Evolutionary conservation across 306 rosid species (phyloP).

Genomic region (Vigna hirtella): DNA sequence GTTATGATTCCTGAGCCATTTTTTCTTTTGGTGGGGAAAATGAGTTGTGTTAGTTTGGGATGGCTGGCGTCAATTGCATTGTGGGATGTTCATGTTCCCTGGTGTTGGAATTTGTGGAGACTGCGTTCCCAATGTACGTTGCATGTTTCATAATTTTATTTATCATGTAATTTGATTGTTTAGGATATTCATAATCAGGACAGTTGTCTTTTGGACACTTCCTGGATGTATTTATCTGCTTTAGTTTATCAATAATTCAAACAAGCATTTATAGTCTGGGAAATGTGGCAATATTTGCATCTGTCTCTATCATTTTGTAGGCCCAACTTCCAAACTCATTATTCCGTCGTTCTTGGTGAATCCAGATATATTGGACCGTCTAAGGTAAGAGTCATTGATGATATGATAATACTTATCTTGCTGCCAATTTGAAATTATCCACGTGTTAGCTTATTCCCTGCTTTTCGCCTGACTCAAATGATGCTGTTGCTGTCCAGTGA

Average conservation of each 20-base stretch:
- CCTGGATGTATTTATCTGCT: slow-evolving; percentile 47
- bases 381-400: neutral
- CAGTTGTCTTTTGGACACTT: slow-evolving; percentile 39
- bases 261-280: slow-evolving; percentile 18
- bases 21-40: slow-evolving; percentile 41
- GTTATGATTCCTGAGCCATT: slow-evolving; percentile 53
- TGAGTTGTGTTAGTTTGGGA: slow-evolving; percentile 47
- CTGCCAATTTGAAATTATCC: neutral
- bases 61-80: slow-evolving; percentile 42
- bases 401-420: neutral
- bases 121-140: slow-evolving; percentile 45
- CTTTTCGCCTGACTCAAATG: slow-evolving; percentile 7
- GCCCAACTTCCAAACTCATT: neutral
- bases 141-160: slow-evolving; percentile 49
- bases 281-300: slow-evolving; percentile 3
- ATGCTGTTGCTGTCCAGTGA: slow-evolving; percentile 4
- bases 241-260: slow-evolving; percentile 47
- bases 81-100: slow-evolving; percentile 28
- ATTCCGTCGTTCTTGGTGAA: neutral
- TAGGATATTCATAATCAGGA: slow-evolving; percentile 45
- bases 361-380: slow-evolving; percentile 2
- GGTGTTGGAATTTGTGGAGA: slow-evolving; percentile 46
- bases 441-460: neutral
- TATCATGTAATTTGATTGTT: slow-evolving; percentile 46
- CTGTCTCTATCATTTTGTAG: slow-evolving; percentile 21